Conservation (phyloP, 768 basidiomycete species). For the Postia placenta region DNA sequence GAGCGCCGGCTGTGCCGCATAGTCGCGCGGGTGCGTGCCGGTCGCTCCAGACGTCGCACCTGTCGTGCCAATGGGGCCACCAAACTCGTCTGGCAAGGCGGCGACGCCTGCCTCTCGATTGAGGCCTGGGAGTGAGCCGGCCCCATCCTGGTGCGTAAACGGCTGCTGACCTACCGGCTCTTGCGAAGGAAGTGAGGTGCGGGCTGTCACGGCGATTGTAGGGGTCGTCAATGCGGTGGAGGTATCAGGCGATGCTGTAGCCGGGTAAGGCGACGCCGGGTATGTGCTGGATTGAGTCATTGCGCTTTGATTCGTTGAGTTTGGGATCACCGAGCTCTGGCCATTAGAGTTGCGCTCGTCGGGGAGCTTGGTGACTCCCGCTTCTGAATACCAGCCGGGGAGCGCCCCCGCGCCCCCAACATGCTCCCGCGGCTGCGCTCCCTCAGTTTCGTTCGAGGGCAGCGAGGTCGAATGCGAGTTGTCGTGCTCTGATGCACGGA, state of each 20-base stretch:
- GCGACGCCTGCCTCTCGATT: conserved; percentile 17
- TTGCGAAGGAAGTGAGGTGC: conserved; percentile 12
- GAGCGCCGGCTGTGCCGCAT: background rate
- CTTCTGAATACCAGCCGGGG: conserved; percentile 39
- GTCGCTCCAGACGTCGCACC: conserved; percentile 1
- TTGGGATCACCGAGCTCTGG: too few relatives aligned
- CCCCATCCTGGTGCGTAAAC: conserved; percentile 14
- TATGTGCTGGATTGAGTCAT: background rate
- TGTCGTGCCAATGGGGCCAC: conserved; percentile 1
- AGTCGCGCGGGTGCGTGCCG: conserved; percentile 1
- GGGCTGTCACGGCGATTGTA: conserved; percentile 9
- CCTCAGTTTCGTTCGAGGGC: conserved; percentile 7
- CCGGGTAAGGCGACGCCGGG: background rate
- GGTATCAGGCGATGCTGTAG: background rate
- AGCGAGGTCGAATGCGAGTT: conserved; percentile 10
- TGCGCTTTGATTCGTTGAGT: too few relatives aligned
- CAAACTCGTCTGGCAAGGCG: conserved; percentile 15
- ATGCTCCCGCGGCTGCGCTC: conserved; percentile 13
- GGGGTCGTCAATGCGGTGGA: background rate
- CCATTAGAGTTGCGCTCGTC: conserved; percentile 30
- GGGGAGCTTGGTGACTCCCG: conserved; percentile 42
- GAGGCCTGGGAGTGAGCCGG: conserved; percentile 18
- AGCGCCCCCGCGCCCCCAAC: conserved; percentile 42
- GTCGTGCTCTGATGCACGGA: conserved; percentile 16
- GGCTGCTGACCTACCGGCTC: conserved; percentile 13